These are phyloP conservation scores for Penicillium maclennaniae DNA, from an alignment of 495 filamentous ascomycete genomes.

Conservation along the genomic window DNA sequence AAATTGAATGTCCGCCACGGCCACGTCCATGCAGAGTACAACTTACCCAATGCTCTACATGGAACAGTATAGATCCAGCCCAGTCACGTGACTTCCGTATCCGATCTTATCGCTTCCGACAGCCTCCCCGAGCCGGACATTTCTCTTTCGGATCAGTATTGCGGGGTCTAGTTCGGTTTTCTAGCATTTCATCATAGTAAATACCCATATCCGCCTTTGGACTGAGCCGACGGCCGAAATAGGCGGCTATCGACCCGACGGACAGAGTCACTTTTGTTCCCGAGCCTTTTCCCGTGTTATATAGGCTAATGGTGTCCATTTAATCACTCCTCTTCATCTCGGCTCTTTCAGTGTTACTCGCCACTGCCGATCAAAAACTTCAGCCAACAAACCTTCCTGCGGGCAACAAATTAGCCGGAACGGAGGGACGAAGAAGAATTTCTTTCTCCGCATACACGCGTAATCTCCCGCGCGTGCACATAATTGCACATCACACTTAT, in stretches of 20 bases:
- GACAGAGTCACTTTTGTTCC: constrained; percentile 5
- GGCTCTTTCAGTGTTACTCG: neutral
- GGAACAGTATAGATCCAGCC: neutral
- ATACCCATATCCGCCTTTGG: constrained; percentile 8
- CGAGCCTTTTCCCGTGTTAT: constrained; percentile 10
- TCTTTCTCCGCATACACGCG: neutral
- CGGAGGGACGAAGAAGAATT: neutral
- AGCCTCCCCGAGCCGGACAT: constrained; percentile 4
- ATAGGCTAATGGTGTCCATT: constrained; percentile 5
- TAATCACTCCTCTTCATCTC: neutral
- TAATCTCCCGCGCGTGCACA: neutral
- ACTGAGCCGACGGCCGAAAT: constrained; percentile 15
- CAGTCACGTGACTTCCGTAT: constrained; percentile 9
- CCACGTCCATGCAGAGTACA: neutral
- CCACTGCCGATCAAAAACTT: constrained; percentile 4
- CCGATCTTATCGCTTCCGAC: constrained; percentile 28
- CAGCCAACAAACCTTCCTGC: neutral
- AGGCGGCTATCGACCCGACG: constrained; percentile 17
- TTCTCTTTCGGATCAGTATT: constrained; percentile 19
- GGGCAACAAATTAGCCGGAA: neutral
- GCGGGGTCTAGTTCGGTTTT: constrained; percentile 9
- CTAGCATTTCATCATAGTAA: neutral
- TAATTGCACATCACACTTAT: neutral
- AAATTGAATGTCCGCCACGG: no score
- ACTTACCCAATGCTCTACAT: no score